Base-by-base conservation (phyloP, 2,329 filamentous ascomycete species). In the Ustulina deusta region DNA sequence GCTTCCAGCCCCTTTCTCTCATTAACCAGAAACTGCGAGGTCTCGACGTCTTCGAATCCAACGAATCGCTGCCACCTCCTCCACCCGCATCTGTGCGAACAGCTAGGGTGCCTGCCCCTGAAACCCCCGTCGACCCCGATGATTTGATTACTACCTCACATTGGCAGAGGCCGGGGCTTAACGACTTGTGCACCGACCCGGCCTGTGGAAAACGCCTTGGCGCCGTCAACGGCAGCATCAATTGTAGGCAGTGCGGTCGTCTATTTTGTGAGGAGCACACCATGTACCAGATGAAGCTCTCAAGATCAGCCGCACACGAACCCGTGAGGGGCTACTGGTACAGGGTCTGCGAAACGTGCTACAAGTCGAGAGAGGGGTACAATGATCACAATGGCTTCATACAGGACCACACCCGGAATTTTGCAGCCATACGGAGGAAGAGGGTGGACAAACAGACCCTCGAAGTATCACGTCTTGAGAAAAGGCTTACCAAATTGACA, bases 211-310 rank as follows among this genome's bases (percentile, higher is more conserved):
- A 92, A 79, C 87, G 90, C 29, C 82, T 99, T 5, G 94, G 93
- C 0, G 86, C 91, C 2, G 86, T 92, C 6, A 94, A 92, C 74
- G 93, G 94, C 20, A 94, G 87, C 75, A 90, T 99, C 74, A 97
- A 99, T 79, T 99, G 96, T 80, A 87, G 96, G 70, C 93, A 94
- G 70, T 99, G 96, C 76, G 96, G 96, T 6, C 91, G 91, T 74
- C 82, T 99, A 46, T 99, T 98, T 78, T 99, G 96, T 80, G 96
- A 98, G 77, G 93, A 95, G 74, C 96, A 99, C 79, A 98, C 96
- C 60, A 97, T 99, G 94, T 99, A 98, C 77, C 95, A 99, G 82
- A 98, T 98, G 92, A 97, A 97, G 83, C 85, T 99, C 11, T 97
- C 94, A 9, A 86, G 94, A 62, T 91, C 94, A 34, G 96, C 96